Base-by-base conservation (phyloP, 371 early-diverging fungal species). In the Actinomortierella ambigua region DNA sequence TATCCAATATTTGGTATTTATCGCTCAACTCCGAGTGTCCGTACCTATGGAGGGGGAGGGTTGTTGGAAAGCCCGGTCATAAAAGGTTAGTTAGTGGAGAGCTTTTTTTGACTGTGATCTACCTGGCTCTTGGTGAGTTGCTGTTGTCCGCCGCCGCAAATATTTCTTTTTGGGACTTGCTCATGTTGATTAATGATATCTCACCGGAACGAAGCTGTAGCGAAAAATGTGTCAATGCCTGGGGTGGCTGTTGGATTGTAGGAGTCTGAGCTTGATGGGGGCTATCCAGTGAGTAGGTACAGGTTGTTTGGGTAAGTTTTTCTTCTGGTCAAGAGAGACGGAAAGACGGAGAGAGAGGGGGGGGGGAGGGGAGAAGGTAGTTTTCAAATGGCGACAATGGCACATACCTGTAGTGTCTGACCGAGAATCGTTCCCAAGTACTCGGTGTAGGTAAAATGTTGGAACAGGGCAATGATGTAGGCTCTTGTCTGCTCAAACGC, bases 401-500 rank as follows among this genome's bases (percentile, higher is more conserved):
- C n/a, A n/a, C n/a, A n/a, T 51, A 51, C 51, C 18, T 24, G 51
- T 6, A 28, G 51, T 6, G 51, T 51, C 8, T 22, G n/a, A 1
- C 51, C 51, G 1, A 51, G 28, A 18, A 51, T 28, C 28, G 28
- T n/a, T 9, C 26, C 51, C 51, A 51, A 18, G 18, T 51, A 51
- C 18, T 51, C 51, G 28, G 51, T 50, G 17, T 24, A 50, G 11
- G 51, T 51, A n/a, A 51, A 27, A 28, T 51, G 51, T 9, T 51
- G 51, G 28, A 51, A 28, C 34, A 51, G 18, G 1, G 28, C 51
- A 8, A 51, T 51, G 26, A 51, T 26, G 28, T 51, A 51, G 8
- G 51, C 51, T 18, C 51, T 11, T 7, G 51, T 27, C 34, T 28
- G 22, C 9, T 51, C 51, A 51, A 51, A 51, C 4, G 51, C 51